phyloP scores from a whole-genome alignment of 352 stramenopile species.

The Pythium graminicola region DNA sequence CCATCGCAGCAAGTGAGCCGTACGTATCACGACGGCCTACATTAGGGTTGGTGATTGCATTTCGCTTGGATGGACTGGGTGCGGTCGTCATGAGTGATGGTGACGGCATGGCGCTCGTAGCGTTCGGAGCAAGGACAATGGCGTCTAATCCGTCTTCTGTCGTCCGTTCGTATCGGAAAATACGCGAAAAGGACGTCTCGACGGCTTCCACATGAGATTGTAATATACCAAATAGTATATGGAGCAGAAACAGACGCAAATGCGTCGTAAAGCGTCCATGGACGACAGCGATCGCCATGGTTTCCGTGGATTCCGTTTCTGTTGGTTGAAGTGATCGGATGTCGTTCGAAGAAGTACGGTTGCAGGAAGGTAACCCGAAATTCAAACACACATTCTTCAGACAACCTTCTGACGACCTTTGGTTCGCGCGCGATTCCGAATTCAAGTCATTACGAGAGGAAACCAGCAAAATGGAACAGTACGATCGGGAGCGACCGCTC shows the following conservation, averaged over 20 bases:
- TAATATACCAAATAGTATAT: no score
- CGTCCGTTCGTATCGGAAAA: conserved; percentile 18
- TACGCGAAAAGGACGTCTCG: conserved; percentile 13
- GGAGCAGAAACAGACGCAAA: not conserved
- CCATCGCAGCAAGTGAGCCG: conserved; percentile 14
- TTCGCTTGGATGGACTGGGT: not conserved
- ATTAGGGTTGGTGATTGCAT: not conserved
- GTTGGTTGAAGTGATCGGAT: conserved; percentile 1
- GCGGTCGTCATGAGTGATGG: not conserved
- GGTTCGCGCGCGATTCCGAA: conserved; percentile 22
- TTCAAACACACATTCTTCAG: conserved; percentile 10
- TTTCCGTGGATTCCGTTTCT: conserved; percentile 1
- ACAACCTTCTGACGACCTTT: conserved; percentile 15
- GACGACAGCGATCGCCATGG: not conserved
- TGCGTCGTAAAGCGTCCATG: not conserved
- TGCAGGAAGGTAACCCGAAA: conserved; percentile 4
- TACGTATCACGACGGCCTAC: not conserved
- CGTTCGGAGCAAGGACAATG: not conserved
- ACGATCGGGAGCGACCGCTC: conserved; percentile 66
- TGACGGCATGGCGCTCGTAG: not conserved
- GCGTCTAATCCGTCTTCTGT: conserved; percentile 1
- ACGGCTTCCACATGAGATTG: conserved; percentile 3
- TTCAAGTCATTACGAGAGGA: conserved; percentile 9
- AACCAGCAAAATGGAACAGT: conserved; percentile 57
- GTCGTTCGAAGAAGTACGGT: conserved; percentile 11